phyloP scores from a whole-genome alignment of 2,329 filamentous ascomycete species.

The Orbilia brochopaga region DNA sequence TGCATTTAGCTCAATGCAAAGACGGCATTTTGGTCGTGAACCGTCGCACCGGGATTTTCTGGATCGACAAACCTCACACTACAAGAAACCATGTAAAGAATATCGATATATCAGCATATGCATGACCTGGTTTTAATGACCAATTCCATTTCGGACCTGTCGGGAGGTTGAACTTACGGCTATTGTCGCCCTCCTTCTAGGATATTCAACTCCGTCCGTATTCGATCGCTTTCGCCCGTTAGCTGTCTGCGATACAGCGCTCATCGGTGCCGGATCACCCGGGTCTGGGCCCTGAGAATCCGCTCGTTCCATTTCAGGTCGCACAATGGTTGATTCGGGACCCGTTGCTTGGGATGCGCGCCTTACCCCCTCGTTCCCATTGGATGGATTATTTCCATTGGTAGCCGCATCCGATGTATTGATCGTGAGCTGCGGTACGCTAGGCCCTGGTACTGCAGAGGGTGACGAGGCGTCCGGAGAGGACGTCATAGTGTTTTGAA shows the following conservation, averaged over 20 bases:
- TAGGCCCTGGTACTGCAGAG: conserved; percentile 44
- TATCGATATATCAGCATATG: conserved; percentile 5
- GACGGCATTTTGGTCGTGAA: conserved; percentile 79
- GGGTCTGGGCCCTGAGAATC: conserved; percentile 53
- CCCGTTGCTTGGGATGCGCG: conserved; percentile 40
- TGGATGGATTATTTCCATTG: conserved; percentile 34
- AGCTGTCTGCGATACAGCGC: conserved; percentile 60
- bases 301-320: conserved; percentile 50
- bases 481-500: conserved; percentile 49
- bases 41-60: conserved; percentile 81
- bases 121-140: conserved; percentile 5
- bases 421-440: conserved; percentile 46
- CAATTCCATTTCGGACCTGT: too few species aligned
- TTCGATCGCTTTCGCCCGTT: conserved; percentile 66
- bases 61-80: conserved; percentile 83
- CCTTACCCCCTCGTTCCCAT: conserved; percentile 29
- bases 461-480: conserved; percentile 47
- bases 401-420: conserved; percentile 48
- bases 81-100: too few species aligned
- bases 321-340: conserved; percentile 25
- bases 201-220: conserved; percentile 69
- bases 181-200: conserved; percentile 69
- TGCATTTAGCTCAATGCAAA: conserved; percentile 80
- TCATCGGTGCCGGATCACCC: conserved; percentile 51
- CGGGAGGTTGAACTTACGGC: too few species aligned